Base-by-base conservation (phyloP, 2,329 filamentous ascomycete species). In the Paraconiothyrium sp. region DNA sequence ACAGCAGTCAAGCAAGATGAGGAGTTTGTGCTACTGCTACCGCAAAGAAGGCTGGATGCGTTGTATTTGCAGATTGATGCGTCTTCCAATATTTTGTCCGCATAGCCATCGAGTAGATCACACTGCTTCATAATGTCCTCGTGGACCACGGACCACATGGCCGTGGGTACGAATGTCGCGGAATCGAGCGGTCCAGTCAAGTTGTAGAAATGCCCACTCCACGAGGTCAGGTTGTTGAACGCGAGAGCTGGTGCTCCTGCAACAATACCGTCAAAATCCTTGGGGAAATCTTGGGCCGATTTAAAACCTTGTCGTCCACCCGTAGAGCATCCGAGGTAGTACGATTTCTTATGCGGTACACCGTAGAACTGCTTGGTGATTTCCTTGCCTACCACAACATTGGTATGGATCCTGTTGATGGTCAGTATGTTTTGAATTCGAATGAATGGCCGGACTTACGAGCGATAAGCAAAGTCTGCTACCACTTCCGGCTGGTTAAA, bases 71-170 rank as follows among this genome's bases (percentile, higher is more conserved):
- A 84, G n/a, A 79, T 72, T 9, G 73, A 75, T 2, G 82, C 78
- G 64, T 82, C 80, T 65, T 83, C 82, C 34, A 85, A 72, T 57
- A 85, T 80, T 8, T 82, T 82, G 67, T 86, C 84, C 10, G 73
- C 69, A 13, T 80, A 79, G 20, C 82, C 82, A 64, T 86, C 84
- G 7, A 84, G 72, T 3, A 67, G 67, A 64, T 86, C 84, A 67
- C 84, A 86, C 67, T 86, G 83, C 13, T 76, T 74, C 35, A 86
- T 63, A 39, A 84, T 75, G 51, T 81, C 79, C 16, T 73, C 62
- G 59, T 83, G 79, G 4, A 77, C 61, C 0, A 75, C 69, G 13
- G 72, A 65, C 83, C 82, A 85, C 35, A 80, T 61, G 14, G 70
- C 62, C 37, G 63, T 20, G 0, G 78, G 76, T 30, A 84, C 73